These are phyloP conservation scores for Salix arbutifolia DNA, from an alignment of 345 rosid species.

Conservation along the genomic window DNA sequence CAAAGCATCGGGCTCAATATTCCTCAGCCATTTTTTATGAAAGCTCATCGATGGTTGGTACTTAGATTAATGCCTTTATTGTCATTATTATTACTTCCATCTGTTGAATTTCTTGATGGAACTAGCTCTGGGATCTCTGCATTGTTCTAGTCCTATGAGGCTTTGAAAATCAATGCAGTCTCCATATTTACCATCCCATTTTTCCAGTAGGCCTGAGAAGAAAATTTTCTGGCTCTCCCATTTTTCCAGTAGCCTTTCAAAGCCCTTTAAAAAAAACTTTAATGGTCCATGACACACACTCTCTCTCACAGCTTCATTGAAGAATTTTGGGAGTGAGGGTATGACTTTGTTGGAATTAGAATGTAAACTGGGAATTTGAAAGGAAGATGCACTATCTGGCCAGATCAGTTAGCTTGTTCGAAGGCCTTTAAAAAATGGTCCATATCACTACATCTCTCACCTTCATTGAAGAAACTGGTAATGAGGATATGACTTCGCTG, in stretches of 20 bases:
- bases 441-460: not conserved
- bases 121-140: not conserved
- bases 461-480: not conserved
- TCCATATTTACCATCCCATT: not conserved
- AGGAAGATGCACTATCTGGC: not conserved
- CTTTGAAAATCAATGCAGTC: not conserved
- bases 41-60: slow-evolving; percentile 81
- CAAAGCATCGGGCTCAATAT: slow-evolving; percentile 45
- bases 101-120: not conserved
- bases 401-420: not conserved
- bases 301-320: not conserved
- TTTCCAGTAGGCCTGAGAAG: not conserved
- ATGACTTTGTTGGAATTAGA: not conserved
- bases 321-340: not conserved
- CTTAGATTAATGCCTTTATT: not conserved
- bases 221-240: not conserved
- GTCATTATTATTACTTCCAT: not conserved
- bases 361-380: not conserved
- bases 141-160: not conserved
- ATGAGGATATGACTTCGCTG: not conserved
- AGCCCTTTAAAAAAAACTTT: not conserved
- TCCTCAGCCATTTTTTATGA: slow-evolving; percentile 66
- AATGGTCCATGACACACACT: not conserved
- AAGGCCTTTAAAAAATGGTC: not conserved
- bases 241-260: not conserved